These are phyloP conservation scores for Leishmania arabica DNA, from an alignment of 208 protist genomes.

Conservation along the genomic window DNA sequence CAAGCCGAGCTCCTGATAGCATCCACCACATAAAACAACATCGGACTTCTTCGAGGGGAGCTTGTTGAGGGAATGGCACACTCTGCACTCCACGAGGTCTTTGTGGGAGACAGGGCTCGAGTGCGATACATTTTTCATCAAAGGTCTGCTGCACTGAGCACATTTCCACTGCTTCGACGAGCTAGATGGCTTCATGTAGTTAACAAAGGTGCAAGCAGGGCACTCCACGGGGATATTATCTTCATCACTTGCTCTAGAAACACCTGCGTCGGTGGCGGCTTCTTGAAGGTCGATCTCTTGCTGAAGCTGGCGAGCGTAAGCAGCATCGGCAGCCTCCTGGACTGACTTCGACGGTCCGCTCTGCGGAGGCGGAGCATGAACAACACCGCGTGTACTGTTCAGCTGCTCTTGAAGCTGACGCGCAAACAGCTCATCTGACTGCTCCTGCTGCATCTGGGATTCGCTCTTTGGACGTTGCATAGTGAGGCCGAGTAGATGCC, in stretches of 20 bases:
- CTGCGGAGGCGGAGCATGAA: neutral
- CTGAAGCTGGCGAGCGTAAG: slow-evolving; percentile 35
- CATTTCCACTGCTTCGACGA: slow-evolving; percentile 48
- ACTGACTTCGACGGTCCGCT: neutral
- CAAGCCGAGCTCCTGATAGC: slow-evolving; percentile 49
- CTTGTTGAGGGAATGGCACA: slow-evolving; percentile 57
- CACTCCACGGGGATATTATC: slow-evolving; percentile 35
- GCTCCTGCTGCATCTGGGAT: slow-evolving; percentile 49
- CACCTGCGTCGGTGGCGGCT: neutral
- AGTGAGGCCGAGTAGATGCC: neutral
- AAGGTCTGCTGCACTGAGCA: slow-evolving; percentile 46
- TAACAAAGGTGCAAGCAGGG: slow-evolving; percentile 68
- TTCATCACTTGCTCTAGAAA: neutral
- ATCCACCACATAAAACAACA: slow-evolving; percentile 67
- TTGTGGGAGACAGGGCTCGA: slow-evolving; percentile 4
- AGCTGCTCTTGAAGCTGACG: slow-evolving; percentile 67
- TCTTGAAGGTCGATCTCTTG: slow-evolving; percentile 35
- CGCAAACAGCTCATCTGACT: slow-evolving; percentile 58
- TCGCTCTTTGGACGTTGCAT: slow-evolving; percentile 43
- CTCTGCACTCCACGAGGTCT: slow-evolving; percentile 47
- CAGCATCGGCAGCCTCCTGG: slow-evolving; percentile 34
- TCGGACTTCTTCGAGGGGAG: slow-evolving; percentile 60
- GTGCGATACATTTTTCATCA: slow-evolving; percentile 23
- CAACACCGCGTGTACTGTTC: slow-evolving; percentile 15
- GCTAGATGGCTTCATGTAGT: slow-evolving; percentile 41